Evolutionary conservation across 2,329 filamentous ascomycete genomes (phyloP), one percentile per base, ranked within the genome.

Genomic region (Stemphylium vesicarium): DNA sequence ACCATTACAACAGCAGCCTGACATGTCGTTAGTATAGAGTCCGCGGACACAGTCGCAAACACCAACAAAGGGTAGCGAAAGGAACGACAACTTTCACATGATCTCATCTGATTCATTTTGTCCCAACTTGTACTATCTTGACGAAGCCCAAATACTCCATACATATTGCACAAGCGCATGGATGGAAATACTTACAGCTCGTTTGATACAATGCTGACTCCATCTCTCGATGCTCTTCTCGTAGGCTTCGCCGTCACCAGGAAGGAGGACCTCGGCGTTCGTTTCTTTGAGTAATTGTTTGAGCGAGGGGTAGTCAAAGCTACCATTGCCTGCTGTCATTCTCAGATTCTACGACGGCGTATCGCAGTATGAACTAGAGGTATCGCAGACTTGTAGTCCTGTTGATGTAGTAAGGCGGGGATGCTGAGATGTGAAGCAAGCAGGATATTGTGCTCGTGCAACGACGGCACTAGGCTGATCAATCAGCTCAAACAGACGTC

Each of bases 171-270:
- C 1, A n/a, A 36, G 8, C 26, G 9, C 10, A 29, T 11, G 7
- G 12, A 11, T 15, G 13, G 15, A 7, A 4, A 9, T 15, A 61
- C 63, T 29, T 53, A 70, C 69, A 46, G 69, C 69, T 59, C 60
- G 57, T 50, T 71, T 69, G 20, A 66, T 60, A 41, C 62, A 68
- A 39, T 68, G 66, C 40, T 71, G 64, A 50, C 66, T 69, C 69
- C 68, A 72, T 20, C 66, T 59, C 39, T 58, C 56, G 13, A 71
- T 69, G 38, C 63, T 67, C 40, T 69, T 62, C 24, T 59, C 61
- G 39, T 72, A 72, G 24, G 57, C 60, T 26, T 56, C 50, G 10
- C 59, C 60, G 45, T 69, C 66, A 13, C 29, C 31, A 0, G 69
- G 69, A 16, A 61, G 51, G 2, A 71, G 35, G 8, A 72, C 58